Evolutionary conservation across 495 filamentous ascomycete species (phyloP).

Genomic region (Tuber umbilicatum): DNA sequence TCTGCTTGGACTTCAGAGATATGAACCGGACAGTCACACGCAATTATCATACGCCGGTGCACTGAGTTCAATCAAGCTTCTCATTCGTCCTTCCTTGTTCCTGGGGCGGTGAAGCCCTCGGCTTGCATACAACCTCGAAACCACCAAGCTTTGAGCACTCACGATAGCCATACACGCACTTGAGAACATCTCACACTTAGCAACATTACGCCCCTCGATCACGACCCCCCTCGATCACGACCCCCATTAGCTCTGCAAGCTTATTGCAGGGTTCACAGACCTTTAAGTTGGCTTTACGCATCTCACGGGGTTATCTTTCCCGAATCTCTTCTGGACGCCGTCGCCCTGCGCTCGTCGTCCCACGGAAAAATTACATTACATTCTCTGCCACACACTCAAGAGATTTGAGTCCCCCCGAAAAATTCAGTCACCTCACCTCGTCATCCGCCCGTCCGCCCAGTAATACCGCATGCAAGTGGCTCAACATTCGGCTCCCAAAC

Average conservation of each 20-base stretch:
- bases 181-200: neutral
- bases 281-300: neutral
- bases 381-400: neutral
- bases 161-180: neutral
- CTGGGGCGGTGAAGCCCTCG: neutral
- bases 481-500: neutral
- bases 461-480: neutral
- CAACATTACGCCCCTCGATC: neutral
- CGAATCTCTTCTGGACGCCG: neutral
- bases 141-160: neutral
- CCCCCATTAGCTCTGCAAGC: neutral
- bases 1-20: constrained; percentile 15
- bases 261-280: neutral
- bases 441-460: neutral
- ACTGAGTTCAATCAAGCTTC: constrained; percentile 9
- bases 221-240: neutral
- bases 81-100: neutral
- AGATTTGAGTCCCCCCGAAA: neutral
- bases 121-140: neutral
- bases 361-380: neutral
- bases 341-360: neutral
- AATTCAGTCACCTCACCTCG: neutral
- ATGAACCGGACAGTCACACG: constrained; percentile 32
- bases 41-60: constrained; percentile 17
- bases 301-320: neutral